Percentiles rank a stretch among this genome's conserved stretches.
These are phyloP conservation scores for Saccharomycopsis synnaedendra DNA, from an alignment of 805 yeast species.

Conservation along the genomic window DNA sequence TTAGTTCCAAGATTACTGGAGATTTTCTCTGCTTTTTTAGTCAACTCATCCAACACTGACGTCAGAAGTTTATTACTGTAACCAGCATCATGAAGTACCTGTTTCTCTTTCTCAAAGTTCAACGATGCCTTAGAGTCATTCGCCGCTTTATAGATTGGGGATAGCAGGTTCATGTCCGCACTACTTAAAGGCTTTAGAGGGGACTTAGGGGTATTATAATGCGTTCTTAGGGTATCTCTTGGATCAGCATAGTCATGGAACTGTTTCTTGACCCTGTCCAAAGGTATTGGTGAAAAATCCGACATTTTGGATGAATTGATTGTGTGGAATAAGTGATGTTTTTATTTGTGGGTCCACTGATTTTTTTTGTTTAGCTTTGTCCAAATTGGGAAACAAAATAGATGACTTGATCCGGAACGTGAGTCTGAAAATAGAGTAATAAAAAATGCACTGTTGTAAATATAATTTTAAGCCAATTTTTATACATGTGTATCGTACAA, in stretches of 20 bases:
- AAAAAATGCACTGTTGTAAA: no score
- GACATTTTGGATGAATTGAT: constrained; percentile 2
- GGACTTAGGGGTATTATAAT: no score
- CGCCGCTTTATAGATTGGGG: neutral
- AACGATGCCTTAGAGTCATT: constrained; percentile 8
- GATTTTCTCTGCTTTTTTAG: constrained; percentile 24
- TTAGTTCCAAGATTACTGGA: constrained; percentile 11
- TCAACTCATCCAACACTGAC: constrained; percentile 27
- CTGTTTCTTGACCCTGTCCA: constrained; percentile 14
- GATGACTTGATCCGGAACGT: no score
- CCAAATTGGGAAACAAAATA: neutral
- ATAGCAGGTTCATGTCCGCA: neutral
- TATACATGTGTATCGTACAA: no score
- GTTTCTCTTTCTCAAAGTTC: constrained; percentile 25
- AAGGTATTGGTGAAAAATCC: constrained; percentile 16
- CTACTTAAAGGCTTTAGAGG: neutral
- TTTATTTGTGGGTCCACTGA: neutral
- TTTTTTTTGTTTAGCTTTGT: neutral
- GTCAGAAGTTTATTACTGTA: constrained; percentile 30
- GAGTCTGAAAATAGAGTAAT: no score
- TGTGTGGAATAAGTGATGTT: neutral
- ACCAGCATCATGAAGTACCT: constrained; percentile 28
- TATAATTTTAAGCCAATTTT: no score
- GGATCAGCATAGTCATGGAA: constrained; percentile 3
- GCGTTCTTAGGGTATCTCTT: no score